Conservation (phyloP, 2,329 filamentous ascomycete genomes). For the Nigrograna mackinnonii region DNA sequence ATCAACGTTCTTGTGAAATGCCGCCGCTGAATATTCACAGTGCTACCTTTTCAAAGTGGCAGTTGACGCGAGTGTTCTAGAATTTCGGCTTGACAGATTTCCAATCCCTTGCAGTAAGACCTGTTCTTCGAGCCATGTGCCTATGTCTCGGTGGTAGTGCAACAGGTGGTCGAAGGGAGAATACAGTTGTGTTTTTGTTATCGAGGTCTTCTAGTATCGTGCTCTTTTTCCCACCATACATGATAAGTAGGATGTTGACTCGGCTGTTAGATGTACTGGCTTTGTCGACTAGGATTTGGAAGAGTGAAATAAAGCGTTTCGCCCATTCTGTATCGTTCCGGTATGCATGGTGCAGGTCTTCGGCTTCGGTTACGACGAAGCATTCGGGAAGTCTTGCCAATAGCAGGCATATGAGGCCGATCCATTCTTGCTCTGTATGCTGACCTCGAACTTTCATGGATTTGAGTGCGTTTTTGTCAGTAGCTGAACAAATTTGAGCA, state of each 20-base stretch:
- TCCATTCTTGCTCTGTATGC: not conserved
- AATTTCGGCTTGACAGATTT: not conserved
- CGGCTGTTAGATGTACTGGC: not conserved
- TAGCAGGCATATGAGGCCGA: not conserved
- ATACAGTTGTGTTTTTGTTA: not conserved
- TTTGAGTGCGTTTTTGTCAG: too few relatives aligned
- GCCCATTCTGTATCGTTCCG: conserved; percentile 6
- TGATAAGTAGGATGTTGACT: not conserved
- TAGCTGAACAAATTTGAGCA: too few relatives aligned
- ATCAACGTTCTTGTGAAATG: too few relatives aligned
- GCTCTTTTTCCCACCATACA: not conserved
- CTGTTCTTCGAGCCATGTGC: not conserved
- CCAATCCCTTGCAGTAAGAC: not conserved
- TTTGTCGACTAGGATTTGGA: conserved; percentile 3
- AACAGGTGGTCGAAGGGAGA: not conserved
- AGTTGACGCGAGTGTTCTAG: too few relatives aligned
- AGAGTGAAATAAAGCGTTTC: conserved; percentile 3
- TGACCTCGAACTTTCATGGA: too few relatives aligned
- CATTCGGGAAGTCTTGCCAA: conserved; percentile 6
- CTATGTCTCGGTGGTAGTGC: not conserved
- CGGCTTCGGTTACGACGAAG: conserved; percentile 9
- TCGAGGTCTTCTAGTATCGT: not conserved
- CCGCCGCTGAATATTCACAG: too few relatives aligned
- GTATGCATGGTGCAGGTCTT: conserved; percentile 4
- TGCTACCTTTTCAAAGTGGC: too few relatives aligned